phyloP scores from a whole-genome alignment of 805 yeast species.

The Wickerhamiella sorbophila region DNA sequence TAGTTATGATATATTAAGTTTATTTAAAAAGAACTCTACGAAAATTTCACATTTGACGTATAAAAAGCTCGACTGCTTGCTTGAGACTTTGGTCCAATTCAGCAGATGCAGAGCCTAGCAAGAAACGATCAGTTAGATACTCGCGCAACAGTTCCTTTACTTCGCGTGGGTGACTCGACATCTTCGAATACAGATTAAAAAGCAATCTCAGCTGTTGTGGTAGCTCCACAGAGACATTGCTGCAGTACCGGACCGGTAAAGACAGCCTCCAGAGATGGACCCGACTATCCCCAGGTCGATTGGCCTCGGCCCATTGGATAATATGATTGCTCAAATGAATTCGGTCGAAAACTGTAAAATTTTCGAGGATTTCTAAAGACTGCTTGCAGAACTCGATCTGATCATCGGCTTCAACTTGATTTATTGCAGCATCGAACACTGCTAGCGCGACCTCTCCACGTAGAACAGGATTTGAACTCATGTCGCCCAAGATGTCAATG shows the following conservation, averaged over 20 bases:
- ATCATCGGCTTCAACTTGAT: constrained; percentile 30
- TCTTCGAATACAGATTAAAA: constrained; percentile 46
- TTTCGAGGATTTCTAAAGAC: constrained; percentile 47
- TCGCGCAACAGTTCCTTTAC: constrained; percentile 19
- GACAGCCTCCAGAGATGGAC: constrained; percentile 42
- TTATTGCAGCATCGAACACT: constrained; percentile 52
- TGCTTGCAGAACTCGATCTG: constrained; percentile 31
- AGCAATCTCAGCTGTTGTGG: constrained; percentile 51
- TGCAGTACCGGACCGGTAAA: constrained; percentile 46
- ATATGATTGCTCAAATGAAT: constrained; percentile 52
- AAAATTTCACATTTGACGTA: constrained; percentile 2
- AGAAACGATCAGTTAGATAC: constrained; percentile 14
- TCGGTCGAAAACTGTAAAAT: constrained; percentile 56
- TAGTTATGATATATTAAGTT: background rate
- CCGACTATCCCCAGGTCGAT: constrained; percentile 27
- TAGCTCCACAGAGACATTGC: constrained; percentile 31
- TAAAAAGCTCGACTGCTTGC: constrained; percentile 16
- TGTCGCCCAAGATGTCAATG: constrained; percentile 67
- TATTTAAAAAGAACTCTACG: background rate
- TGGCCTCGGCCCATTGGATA: constrained; percentile 35
- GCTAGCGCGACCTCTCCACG: constrained; percentile 60
- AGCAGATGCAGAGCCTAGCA: constrained; percentile 12
- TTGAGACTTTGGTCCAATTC: constrained; percentile 11
- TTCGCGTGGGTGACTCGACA: constrained; percentile 10
- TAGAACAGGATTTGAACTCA: constrained; percentile 70